Evolutionary conservation across 2,329 filamentous ascomycete genomes (phyloP).

Genomic region (Neofusicoccum laricinum): DNA sequence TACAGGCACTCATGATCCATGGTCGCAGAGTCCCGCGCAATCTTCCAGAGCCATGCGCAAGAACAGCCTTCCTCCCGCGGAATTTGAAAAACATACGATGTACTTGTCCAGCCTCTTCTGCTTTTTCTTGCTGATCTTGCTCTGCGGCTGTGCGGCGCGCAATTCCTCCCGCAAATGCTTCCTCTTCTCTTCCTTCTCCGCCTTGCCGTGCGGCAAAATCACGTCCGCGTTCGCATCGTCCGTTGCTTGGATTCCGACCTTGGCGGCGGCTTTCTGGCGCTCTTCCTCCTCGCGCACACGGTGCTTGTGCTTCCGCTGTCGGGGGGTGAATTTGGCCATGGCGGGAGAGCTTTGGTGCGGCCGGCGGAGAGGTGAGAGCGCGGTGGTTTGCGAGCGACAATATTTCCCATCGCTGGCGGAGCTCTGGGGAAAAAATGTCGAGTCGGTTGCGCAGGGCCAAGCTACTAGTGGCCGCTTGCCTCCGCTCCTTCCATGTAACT

Average conservation of each 20-base stretch:
- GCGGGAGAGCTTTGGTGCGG: conserved; percentile 6
- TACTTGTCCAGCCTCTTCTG: conserved; percentile 68
- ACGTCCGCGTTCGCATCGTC: conserved; percentile 54
- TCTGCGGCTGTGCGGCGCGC: conserved; percentile 49
- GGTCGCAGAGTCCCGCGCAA: background rate
- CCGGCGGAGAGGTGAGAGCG: background rate
- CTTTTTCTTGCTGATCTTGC: conserved; percentile 62
- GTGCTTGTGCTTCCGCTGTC: conserved; percentile 61
- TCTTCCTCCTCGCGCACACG: conserved; percentile 60
- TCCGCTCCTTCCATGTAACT: rapidly evolving
- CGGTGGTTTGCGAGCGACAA: background rate
- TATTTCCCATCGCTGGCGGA: background rate
- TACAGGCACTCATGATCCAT: too few relatives aligned
- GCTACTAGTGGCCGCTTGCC: background rate
- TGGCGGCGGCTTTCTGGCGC: conserved; percentile 17
- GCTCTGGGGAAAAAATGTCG: conserved; percentile 12
- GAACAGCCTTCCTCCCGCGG: background rate
- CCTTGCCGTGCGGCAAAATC: conserved; percentile 47
- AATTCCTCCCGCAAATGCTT: conserved; percentile 54
- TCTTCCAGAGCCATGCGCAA: background rate
- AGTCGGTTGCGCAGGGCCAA: background rate
- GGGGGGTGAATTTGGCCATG: conserved; percentile 46
- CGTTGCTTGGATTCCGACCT: conserved; percentile 36
- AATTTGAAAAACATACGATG: conserved; percentile 46
- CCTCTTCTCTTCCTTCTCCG: conserved; percentile 54